phyloP scores from a whole-genome alignment of 352 stramenopile species.

The Globisporangium cylindrosporum region DNA sequence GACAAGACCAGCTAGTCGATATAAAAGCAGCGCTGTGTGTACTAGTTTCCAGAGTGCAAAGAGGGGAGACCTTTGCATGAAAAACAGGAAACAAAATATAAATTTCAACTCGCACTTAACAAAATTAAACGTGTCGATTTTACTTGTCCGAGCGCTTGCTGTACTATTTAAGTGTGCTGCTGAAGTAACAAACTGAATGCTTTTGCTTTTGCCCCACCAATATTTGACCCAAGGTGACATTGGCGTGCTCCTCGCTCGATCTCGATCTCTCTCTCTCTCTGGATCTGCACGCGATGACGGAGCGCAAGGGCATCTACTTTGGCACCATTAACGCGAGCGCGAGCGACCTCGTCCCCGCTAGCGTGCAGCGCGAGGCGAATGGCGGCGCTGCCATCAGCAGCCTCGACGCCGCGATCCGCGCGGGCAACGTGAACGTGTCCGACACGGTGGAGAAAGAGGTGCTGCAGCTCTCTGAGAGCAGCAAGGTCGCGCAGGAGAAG shows the following conservation, averaged over 20 bases:
- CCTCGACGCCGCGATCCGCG: constrained; percentile 71
- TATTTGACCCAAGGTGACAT: background rate
- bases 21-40: too few relatives aligned
- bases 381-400: constrained; percentile 20
- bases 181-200: too few relatives aligned
- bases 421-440: constrained; percentile 79
- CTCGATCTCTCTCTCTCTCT: background rate
- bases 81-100: too few relatives aligned
- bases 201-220: background rate
- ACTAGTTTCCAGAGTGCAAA: too few relatives aligned
- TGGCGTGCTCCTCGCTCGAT: background rate
- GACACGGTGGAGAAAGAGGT: constrained; percentile 79
- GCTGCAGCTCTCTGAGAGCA: constrained; percentile 82
- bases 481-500: constrained; percentile 80
- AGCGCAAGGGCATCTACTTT: constrained; percentile 84
- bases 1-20: too few relatives aligned
- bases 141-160: too few relatives aligned
- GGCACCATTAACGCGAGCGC: constrained; percentile 48
- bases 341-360: constrained; percentile 44
- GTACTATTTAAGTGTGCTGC: too few relatives aligned
- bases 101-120: too few relatives aligned
- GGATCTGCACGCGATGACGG: constrained; percentile 31
- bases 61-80: too few relatives aligned
- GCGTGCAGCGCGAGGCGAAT: constrained; percentile 23
- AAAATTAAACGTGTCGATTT: too few relatives aligned